A percentile compares a stretch with the other conserved stretches of the same genome.
These are phyloP conservation scores for Torulaspora quercuum DNA, from an alignment of 805 yeast species.

Conservation along the genomic window DNA sequence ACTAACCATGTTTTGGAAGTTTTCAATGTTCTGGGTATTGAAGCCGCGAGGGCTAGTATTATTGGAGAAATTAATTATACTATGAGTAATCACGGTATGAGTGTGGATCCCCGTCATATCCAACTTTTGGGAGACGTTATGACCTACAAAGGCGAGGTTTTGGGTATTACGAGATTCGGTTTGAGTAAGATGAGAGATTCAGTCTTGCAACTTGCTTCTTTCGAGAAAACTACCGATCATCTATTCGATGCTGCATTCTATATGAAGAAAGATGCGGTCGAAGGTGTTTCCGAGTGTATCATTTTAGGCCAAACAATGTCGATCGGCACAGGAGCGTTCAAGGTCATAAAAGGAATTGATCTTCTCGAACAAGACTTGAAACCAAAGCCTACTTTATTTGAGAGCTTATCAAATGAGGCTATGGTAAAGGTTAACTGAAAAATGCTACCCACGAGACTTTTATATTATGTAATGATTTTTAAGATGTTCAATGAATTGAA, in stretches of 20 bases:
- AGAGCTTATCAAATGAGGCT: conserved; percentile 36
- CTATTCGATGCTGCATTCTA: conserved; percentile 96
- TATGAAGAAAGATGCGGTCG: conserved; percentile 92
- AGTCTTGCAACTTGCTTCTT: conserved; percentile 92
- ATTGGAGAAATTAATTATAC: conserved; percentile 94
- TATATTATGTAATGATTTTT: no score
- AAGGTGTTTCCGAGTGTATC: conserved; percentile 97
- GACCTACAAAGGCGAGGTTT: conserved; percentile 97
- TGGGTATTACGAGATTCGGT: conserved; percentile 98
- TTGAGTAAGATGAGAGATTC: conserved; percentile 98
- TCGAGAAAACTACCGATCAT: conserved; percentile 98
- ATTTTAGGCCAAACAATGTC: conserved; percentile 97
- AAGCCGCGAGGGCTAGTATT: conserved; percentile 93
- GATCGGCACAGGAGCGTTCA: conserved; percentile 96
- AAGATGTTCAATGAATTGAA: no score
- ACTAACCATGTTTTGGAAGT: conserved; percentile 94
- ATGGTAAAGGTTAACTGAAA: conserved; percentile 11
- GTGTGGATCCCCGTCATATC: conserved; percentile 99
- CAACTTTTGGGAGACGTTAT: conserved; percentile 96
- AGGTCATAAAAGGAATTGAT: conserved; percentile 62
- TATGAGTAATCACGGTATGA: conserved; percentile 99
- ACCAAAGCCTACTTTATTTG: conserved; percentile 47
- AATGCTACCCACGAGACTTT: background rate
- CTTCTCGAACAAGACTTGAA: conserved; percentile 43
- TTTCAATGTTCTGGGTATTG: conserved; percentile 86